phyloP scores from a whole-genome alignment of 1,139 yeast species.

The Pichia sp. region DNA sequence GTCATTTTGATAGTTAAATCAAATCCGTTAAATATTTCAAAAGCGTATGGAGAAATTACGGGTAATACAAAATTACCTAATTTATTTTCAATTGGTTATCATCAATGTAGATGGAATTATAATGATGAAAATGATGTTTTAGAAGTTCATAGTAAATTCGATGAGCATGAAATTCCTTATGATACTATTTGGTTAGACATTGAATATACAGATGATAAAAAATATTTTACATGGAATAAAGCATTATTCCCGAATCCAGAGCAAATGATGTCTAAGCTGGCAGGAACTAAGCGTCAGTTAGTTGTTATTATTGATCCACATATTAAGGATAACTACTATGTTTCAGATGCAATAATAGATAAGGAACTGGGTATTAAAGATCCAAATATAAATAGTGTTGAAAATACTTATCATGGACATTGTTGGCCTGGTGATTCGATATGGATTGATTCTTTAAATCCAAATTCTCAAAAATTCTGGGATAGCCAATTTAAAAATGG shows the following conservation, averaged over 20 bases:
- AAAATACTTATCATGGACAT: conserved; percentile 59
- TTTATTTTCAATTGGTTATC: conserved; percentile 78
- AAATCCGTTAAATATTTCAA: conserved; percentile 53
- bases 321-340: conserved; percentile 61
- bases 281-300: conserved; percentile 68
- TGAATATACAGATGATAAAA: conserved; percentile 80
- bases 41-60: conserved; percentile 63
- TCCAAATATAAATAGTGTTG: conserved; percentile 38
- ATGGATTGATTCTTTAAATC: conserved; percentile 84
- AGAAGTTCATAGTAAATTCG: conserved; percentile 63
- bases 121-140: conserved; percentile 81
- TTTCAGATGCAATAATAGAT: conserved; percentile 46
- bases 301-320: conserved; percentile 92
- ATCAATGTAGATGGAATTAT: conserved; percentile 97
- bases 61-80: conserved; percentile 78
- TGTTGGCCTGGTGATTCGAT: conserved; percentile 98
- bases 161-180: conserved; percentile 69
- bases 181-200: conserved; percentile 95
- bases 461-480: conserved; percentile 61
- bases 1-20: conserved; percentile 62
- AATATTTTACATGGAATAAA: conserved; percentile 87
- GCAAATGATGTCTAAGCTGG: conserved; percentile 57
- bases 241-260: conserved; percentile 71
- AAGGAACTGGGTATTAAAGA: conserved; percentile 36
- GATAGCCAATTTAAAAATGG: conserved; percentile 36